Base-by-base conservation (phyloP, 176 grass and related monocot species). In the Cenchrus fungigraminus region DNA sequence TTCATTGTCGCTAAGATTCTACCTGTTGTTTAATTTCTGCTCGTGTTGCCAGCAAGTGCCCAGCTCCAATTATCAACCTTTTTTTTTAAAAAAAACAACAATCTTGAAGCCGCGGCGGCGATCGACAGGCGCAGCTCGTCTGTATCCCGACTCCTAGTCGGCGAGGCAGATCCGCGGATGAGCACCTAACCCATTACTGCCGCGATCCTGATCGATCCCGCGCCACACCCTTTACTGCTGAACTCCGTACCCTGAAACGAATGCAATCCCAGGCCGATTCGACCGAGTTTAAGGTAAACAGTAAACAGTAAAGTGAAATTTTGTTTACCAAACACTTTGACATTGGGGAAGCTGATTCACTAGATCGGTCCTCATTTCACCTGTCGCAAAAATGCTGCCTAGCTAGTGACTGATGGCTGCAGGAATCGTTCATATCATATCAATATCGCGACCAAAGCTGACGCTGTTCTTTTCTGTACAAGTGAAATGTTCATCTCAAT, bases 131-230 rank as follows among this genome's bases (percentile, higher is more conserved):
- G 32, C 1, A 37, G 32, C 14, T 68, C 65, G 32, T 68, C 34
- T 68, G 65, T 40, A 42, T 17, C 65, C 37, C 37, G 34, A 10
- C 59, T 10, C 29, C 9, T 63, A 12, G 6, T 3, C 25, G 12
- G 9, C 3, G 40, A 2, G 5, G 15, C 37, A 40, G 37, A 40
- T 40, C 37, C 37, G 37, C 53, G 8, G 50, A 54, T 54, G 25
- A 34, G 20, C n/a, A 22, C 73, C 73, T 20, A 57, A 12, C 4
- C 29, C 73, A 76, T 76, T 57, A 57, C 73, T 76, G 73, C 34
- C 74, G 64, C 46, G 63, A 80, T 68, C 78, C 32, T 42, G 29
- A 68, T 53, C 63, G 63, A 80, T 54, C 15, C 65, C 78, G 63
- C 47, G 17, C 2, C 2, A 3, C 34, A 37, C 34, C 63, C 11